phyloP scores from a whole-genome alignment of 75 land plant species.

The Larix kaempferi region DNA sequence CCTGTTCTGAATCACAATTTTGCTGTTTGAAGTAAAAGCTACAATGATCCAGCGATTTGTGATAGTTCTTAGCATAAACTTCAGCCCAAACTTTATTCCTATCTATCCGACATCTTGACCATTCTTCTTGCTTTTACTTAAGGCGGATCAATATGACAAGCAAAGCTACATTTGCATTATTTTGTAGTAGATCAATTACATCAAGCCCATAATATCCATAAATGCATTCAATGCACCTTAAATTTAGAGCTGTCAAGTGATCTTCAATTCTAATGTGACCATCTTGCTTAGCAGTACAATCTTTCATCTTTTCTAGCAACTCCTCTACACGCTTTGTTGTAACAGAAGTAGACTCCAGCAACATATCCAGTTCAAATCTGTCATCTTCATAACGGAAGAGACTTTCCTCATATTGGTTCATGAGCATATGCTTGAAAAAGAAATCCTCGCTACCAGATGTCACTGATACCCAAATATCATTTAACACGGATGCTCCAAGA shows the following conservation, averaged over 20 bases:
- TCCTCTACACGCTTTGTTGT: slow-evolving; percentile 78
- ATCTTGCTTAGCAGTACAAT: slow-evolving; percentile 44
- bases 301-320: slow-evolving; percentile 56
- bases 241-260: slow-evolving; percentile 58
- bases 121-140: slow-evolving; percentile 89
- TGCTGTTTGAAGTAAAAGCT: slow-evolving; percentile 97
- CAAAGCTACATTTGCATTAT: slow-evolving; percentile 63
- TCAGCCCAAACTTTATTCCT: slow-evolving; percentile 98
- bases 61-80: slow-evolving; percentile 85
- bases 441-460: slow-evolving; percentile 76
- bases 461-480: slow-evolving; percentile 72
- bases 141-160: slow-evolving; percentile 78
- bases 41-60: slow-evolving; percentile 94
- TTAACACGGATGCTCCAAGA: slow-evolving; percentile 52
- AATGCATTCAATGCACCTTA: slow-evolving; percentile 85
- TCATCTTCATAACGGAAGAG: slow-evolving; percentile 72
- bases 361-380: slow-evolving; percentile 89
- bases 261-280: slow-evolving; percentile 65
- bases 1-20: no score
- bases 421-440: slow-evolving; percentile 66
- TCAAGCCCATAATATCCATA: slow-evolving; percentile 97
- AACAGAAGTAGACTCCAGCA: slow-evolving; percentile 71
- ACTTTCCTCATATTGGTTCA: slow-evolving; percentile 63
- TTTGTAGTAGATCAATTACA: slow-evolving; percentile 73
- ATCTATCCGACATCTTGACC: slow-evolving; percentile 73